phyloP scores from a whole-genome alignment of 1,139 yeast genomes.

The Pneumocystis oryctolagi region DNA sequence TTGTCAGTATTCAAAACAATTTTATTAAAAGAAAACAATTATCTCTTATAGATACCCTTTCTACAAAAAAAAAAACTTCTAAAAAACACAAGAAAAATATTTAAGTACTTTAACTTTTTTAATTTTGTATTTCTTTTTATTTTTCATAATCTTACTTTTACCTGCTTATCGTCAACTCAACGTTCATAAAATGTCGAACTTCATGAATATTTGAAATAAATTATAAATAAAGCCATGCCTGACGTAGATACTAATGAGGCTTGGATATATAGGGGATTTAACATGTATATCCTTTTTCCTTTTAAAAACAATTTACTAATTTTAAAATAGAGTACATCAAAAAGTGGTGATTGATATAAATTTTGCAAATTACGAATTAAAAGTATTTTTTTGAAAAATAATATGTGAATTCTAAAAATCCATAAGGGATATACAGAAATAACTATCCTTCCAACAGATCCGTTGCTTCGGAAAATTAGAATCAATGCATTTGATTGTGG shows the following conservation, averaged over 20 bases:
- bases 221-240: conserved; percentile 7
- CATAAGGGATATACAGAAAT: conserved; percentile 67
- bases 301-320: neutral
- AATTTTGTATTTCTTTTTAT: neutral
- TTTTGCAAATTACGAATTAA: conserved; percentile 33
- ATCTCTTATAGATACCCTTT: neutral
- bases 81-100: neutral
- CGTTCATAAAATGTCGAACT: neutral
- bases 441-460: conserved; percentile 58
- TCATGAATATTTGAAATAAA: neutral
- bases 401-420: conserved; percentile 19
- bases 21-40: conserved; percentile 24
- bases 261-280: conserved; percentile 12
- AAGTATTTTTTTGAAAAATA: conserved; percentile 6
- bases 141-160: neutral
- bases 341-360: conserved; percentile 58
- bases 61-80: neutral
- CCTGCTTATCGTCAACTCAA: neutral
- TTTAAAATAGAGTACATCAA: conserved; percentile 31
- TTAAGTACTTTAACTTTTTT: neutral
- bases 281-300: conserved; percentile 11
- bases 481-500: conserved; percentile 57
- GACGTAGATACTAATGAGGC: conserved; percentile 5
- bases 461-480: conserved; percentile 37
- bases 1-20: conserved; percentile 55